phyloP scores from a whole-genome alignment of 352 stramenopile species.

The Pythium rishiriense region DNA sequence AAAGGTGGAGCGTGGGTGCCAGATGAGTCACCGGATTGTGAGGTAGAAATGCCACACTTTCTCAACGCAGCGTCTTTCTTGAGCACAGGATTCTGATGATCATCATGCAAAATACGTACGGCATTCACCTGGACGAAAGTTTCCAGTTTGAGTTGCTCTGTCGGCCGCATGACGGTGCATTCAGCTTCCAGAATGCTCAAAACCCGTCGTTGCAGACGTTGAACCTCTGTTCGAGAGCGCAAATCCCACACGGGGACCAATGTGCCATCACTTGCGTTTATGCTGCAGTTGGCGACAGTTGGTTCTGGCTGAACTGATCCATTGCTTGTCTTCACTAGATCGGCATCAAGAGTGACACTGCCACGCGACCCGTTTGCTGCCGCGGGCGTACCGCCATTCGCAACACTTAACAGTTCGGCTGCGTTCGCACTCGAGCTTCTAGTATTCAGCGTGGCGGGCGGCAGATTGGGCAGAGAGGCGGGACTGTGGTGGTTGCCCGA shows the following conservation, averaged over 20 bases:
- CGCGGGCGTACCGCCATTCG: background rate
- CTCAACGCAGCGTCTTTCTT: conserved; percentile 34
- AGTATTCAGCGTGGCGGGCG: background rate
- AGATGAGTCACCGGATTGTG: conserved; percentile 4
- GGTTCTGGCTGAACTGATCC: background rate
- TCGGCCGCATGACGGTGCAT: conserved; percentile 48
- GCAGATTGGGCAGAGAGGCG: background rate
- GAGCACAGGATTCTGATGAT: conserved; percentile 37
- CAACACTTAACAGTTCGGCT: conserved; percentile 6
- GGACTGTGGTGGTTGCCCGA: conserved; percentile 30
- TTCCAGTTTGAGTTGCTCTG: conserved; percentile 51
- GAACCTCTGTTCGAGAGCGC: conserved; percentile 53
- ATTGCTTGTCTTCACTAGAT: background rate
- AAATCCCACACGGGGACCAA: conserved; percentile 54
- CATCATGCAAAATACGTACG: conserved; percentile 33
- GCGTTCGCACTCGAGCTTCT: conserved; percentile 16
- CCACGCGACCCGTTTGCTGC: background rate
- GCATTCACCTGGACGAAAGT: conserved; percentile 63
- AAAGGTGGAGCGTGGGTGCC: conserved; percentile 20
- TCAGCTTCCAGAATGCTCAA: conserved; percentile 56
- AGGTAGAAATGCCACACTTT: conserved; percentile 33
- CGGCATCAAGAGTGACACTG: background rate
- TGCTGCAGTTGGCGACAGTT: background rate
- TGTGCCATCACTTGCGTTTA: background rate
- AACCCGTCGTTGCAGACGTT: conserved; percentile 52